Evolutionary conservation across 441 rosid species (phyloP).

Genomic region (Gossypium gossypioides): DNA sequence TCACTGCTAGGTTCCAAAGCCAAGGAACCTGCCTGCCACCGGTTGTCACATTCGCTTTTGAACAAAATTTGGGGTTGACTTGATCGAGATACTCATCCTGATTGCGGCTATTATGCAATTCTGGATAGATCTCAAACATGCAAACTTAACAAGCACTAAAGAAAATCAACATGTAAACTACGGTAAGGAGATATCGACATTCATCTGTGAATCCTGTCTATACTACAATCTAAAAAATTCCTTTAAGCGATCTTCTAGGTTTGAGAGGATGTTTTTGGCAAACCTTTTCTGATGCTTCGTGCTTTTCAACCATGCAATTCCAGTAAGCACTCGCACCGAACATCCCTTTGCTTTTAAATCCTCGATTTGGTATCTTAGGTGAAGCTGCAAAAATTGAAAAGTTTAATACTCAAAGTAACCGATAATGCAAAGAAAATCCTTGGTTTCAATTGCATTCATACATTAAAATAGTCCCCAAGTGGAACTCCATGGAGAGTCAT

Average conservation of each 20-base stretch:
- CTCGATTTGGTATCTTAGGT: constrained; percentile 74
- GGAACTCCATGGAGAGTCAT: constrained; percentile 92
- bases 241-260: constrained; percentile 66
- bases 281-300: constrained; percentile 62
- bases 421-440: background rate
- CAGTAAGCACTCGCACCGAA: constrained; percentile 47
- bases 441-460: constrained; percentile 17
- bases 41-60: background rate
- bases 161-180: background rate
- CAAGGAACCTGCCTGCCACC: background rate
- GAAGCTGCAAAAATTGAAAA: constrained; percentile 42
- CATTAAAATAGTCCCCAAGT: constrained; percentile 76
- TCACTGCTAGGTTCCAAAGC: background rate
- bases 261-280: constrained; percentile 54
- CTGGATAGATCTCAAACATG: background rate
- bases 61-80: background rate
- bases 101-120: background rate
- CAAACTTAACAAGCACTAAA: background rate
- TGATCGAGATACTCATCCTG: background rate
- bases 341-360: constrained; percentile 53
- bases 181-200: background rate
- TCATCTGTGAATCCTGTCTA: background rate
- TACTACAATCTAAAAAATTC: constrained; percentile 21
- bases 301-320: constrained; percentile 85
- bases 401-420: constrained; percentile 1